Evolutionary conservation across 768 basidiomycete genomes (phyloP).

Genomic region (Crepidotus variabilis): DNA sequence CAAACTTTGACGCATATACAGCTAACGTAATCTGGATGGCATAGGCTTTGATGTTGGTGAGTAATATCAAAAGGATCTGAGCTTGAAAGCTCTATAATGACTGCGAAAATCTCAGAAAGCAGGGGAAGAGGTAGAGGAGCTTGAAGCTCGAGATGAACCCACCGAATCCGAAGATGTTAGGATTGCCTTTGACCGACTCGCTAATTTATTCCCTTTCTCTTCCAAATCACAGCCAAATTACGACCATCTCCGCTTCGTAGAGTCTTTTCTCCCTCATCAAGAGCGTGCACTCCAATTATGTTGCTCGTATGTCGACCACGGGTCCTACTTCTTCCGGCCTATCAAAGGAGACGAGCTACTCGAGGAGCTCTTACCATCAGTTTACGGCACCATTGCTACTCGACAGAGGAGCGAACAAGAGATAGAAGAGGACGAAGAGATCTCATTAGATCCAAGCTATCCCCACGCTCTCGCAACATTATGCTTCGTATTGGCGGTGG

Average conservation of each 20-base stretch:
- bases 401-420: not conserved
- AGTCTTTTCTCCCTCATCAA: constrained; percentile 39
- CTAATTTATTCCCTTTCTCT: constrained; percentile 40
- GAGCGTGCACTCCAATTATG: constrained; percentile 37
- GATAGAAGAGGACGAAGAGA: not conserved
- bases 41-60: constrained; percentile 41
- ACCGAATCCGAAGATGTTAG: not conserved
- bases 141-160: constrained; percentile 20
- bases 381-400: constrained; percentile 26
- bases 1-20: not conserved
- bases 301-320: constrained; percentile 42
- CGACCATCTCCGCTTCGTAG: constrained; percentile 28
- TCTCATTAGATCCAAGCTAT: constrained; percentile 8
- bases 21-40: not conserved
- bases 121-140: constrained; percentile 29
- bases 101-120: constrained; percentile 17
- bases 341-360: constrained; percentile 46
- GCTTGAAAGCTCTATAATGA: no score
- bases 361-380: constrained; percentile 31
- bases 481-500: constrained; percentile 60
- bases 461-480: constrained; percentile 52
- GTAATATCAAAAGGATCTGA: not conserved
- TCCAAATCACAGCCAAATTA: constrained; percentile 25
- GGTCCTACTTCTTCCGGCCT: constrained; percentile 46
- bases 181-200: constrained; percentile 27